Evolutionary conservation across 768 basidiomycete genomes (phyloP).

Genomic region (Agaricus subrufescens): DNA sequence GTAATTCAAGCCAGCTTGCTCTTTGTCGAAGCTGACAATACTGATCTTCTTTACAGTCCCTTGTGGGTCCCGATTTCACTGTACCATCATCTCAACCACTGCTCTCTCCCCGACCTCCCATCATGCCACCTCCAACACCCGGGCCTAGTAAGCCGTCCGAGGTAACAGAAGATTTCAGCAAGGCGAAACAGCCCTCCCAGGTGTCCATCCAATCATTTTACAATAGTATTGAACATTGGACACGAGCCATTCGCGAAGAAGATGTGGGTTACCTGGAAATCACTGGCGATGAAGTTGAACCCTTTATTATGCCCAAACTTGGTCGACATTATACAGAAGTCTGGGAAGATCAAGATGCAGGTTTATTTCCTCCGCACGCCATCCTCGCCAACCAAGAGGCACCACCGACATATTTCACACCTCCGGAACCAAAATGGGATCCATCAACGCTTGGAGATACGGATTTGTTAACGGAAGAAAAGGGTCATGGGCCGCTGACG

Average conservation of each 20-base stretch:
- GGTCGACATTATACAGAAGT: slow-evolving; percentile 84
- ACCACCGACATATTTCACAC: slow-evolving; percentile 33
- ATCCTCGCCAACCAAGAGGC: slow-evolving; percentile 27
- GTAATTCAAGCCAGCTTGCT: slow-evolving; percentile 25
- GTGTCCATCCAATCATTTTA: slow-evolving; percentile 75
- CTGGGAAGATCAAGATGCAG: slow-evolving; percentile 90
- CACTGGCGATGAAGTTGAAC: slow-evolving; percentile 85
- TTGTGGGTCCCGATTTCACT: slow-evolving; percentile 55
- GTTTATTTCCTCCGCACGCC: slow-evolving; percentile 24
- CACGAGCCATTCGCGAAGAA: slow-evolving; percentile 88
- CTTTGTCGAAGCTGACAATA: background rate
- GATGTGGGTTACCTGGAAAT: slow-evolving; percentile 92
- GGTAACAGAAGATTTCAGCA: slow-evolving; percentile 87
- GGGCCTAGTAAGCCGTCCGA: slow-evolving; percentile 82
- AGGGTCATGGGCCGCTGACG: slow-evolving; percentile 82
- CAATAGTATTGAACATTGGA: slow-evolving; percentile 83
- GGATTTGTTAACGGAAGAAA: slow-evolving; percentile 66
- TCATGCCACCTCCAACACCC: slow-evolving; percentile 60
- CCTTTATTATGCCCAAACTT: slow-evolving; percentile 81
- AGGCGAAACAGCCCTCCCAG: slow-evolving; percentile 73
- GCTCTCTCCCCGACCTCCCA: slow-evolving; percentile 56
- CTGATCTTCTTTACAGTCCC: slow-evolving; percentile 15
- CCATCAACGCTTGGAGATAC: slow-evolving; percentile 74
- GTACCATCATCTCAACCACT: slow-evolving; percentile 47
- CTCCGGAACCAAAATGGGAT: slow-evolving; percentile 72